Conservation (phyloP, 176 grass and related monocot genomes). For the Oryza glumipatula region DNA sequence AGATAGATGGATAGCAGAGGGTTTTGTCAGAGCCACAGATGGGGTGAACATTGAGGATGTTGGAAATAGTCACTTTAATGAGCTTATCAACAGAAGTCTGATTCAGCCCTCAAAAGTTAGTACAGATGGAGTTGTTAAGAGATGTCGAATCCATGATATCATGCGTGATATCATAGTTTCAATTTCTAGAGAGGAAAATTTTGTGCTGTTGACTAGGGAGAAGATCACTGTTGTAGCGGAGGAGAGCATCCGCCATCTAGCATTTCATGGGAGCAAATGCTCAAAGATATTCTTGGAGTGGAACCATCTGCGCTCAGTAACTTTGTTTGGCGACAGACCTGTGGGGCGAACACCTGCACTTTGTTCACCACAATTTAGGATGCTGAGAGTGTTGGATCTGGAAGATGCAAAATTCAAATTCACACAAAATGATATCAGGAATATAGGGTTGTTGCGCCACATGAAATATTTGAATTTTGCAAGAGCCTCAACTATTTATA, state of each 20-base stretch:
- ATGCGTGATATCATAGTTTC: slow-evolving; percentile 6
- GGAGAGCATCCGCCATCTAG: background rate
- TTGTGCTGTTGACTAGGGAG: background rate
- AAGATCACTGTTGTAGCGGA: background rate
- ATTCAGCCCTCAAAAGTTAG: slow-evolving; percentile 18
- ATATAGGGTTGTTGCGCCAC: background rate
- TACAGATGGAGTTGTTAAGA: background rate
- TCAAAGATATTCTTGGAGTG: no score
- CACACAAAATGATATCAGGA: background rate
- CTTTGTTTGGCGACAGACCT: no score
- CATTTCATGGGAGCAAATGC: background rate
- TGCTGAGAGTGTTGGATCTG: slow-evolving; percentile 19
- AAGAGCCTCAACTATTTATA: fast-evolving
- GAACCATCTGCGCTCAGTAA: background rate
- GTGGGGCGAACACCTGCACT: background rate
- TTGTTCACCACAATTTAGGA: background rate
- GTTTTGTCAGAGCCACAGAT: background rate
- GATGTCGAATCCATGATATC: slow-evolving; percentile 32
- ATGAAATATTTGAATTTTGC: background rate
- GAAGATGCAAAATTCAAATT: background rate
- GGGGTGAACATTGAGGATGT: background rate
- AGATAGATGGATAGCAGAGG: slow-evolving; percentile 37
- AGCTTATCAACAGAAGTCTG: slow-evolving; percentile 32
- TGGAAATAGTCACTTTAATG: slow-evolving; percentile 17
- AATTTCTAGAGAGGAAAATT: slow-evolving; percentile 12